Conservation (phyloP, 345 rosid species). For the Gossypium arboreum region DNA sequence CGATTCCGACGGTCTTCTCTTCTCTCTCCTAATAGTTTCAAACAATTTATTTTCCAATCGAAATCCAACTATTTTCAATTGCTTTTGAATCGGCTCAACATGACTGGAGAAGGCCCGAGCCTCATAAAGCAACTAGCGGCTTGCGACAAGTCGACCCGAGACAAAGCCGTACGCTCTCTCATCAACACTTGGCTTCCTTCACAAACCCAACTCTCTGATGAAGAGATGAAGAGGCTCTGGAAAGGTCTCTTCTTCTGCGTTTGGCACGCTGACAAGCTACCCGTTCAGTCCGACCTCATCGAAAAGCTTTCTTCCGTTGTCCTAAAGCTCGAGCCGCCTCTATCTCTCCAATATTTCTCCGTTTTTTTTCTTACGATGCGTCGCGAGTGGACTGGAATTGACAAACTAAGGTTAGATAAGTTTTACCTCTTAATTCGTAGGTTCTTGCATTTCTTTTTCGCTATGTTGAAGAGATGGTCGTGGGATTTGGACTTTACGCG, state of each 20-base stretch:
- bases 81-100: background rate
- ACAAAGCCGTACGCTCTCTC: slow-evolving; percentile 46
- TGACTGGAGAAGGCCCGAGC: slow-evolving; percentile 31
- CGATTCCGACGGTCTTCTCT: background rate
- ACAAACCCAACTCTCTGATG: slow-evolving; percentile 53
- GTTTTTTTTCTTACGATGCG: slow-evolving; percentile 84
- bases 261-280: slow-evolving; percentile 89
- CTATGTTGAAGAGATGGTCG: slow-evolving; percentile 36
- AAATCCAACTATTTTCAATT: background rate
- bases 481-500: slow-evolving; percentile 62
- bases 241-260: slow-evolving; percentile 93
- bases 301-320: slow-evolving; percentile 61
- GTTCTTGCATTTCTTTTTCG: slow-evolving; percentile 50
- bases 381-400: slow-evolving; percentile 93
- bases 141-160: slow-evolving; percentile 61
- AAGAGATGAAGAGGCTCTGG: slow-evolving; percentile 87
- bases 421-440: slow-evolving; percentile 80
- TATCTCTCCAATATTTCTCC: slow-evolving; percentile 60
- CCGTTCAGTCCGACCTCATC: slow-evolving; percentile 60
- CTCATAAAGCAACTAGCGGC: slow-evolving; percentile 76
- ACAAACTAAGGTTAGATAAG: slow-evolving; percentile 76
- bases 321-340: slow-evolving; percentile 40
- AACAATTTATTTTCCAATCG: background rate
- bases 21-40: background rate
- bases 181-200: slow-evolving; percentile 70